A percentile compares a stretch with the other conserved stretches of the same genome.
phyloP scores from a whole-genome alignment of 345 rosid genomes.

The Punica granatum region DNA sequence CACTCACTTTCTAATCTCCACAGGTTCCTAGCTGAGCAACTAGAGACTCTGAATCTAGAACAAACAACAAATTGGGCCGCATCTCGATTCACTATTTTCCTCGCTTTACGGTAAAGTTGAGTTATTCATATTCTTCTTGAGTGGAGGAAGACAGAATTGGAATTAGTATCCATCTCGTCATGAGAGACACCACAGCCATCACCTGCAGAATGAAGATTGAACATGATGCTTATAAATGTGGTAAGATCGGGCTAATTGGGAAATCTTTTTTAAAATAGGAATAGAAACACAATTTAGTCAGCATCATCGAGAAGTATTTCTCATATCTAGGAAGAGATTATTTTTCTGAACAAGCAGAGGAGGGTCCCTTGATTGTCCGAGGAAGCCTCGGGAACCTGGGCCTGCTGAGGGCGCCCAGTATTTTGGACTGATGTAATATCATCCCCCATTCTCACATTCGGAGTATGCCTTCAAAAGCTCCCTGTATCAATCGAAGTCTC shows the following conservation, averaged over 20 bases:
- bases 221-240: background rate
- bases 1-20: background rate
- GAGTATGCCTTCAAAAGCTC: constrained; percentile 82
- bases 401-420: no score
- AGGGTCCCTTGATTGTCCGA: no score
- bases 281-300: no score
- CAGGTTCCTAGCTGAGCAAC: background rate
- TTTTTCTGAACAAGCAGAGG: no score
- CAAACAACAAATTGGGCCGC: background rate
- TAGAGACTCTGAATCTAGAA: background rate
- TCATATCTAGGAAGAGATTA: no score
- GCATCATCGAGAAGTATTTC: no score
- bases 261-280: no score
- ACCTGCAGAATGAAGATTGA: constrained; percentile 13
- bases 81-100: constrained; percentile 38
- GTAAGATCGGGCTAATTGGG: no score
- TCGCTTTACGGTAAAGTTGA: constrained; percentile 46
- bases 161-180: constrained; percentile 30
- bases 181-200: constrained; percentile 7
- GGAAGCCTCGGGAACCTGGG: no score
- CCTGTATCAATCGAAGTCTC: constrained; percentile 29
- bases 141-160: constrained; percentile 78
- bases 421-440: constrained; percentile 43
- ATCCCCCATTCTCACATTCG: constrained; percentile 61
- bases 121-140: constrained; percentile 81